Conservation (phyloP, 805 yeast species). For the Ogataea glucozyma region DNA sequence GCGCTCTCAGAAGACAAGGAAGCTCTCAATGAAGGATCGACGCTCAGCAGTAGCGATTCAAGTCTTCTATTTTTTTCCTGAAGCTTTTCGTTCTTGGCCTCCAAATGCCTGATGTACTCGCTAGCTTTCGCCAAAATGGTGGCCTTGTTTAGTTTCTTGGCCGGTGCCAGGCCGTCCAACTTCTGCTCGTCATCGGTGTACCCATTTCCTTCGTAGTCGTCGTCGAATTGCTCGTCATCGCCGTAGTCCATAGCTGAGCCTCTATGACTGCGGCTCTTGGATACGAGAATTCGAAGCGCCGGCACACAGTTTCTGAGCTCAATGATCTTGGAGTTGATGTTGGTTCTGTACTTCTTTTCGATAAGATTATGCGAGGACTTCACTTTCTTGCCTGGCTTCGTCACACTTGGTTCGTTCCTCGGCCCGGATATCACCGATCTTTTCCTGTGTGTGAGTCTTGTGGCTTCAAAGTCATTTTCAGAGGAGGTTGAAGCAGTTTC, state of each 20-base stretch:
- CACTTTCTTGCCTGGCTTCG: constrained; percentile 40
- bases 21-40: constrained; percentile 20
- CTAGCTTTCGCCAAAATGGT: constrained; percentile 73
- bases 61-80: constrained; percentile 48
- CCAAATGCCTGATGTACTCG: constrained; percentile 75
- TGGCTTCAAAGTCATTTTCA: constrained; percentile 16
- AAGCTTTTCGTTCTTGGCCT: constrained; percentile 54
- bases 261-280: constrained; percentile 40
- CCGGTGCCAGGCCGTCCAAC: constrained; percentile 75
- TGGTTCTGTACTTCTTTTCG: constrained; percentile 80
- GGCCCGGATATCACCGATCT: constrained; percentile 11
- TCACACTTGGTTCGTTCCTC: constrained; percentile 12
- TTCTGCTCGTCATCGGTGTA: constrained; percentile 53
- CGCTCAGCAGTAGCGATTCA: constrained; percentile 26
- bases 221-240: constrained; percentile 44
- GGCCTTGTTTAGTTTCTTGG: constrained; percentile 75
- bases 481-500: constrained; percentile 20
- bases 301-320: constrained; percentile 82
- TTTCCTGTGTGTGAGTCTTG: constrained; percentile 18
- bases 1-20: constrained; percentile 15
- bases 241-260: constrained; percentile 29
- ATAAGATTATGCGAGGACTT: constrained; percentile 78
- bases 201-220: constrained; percentile 53
- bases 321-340: constrained; percentile 71
- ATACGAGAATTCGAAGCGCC: constrained; percentile 52